Conservation (phyloP, 2,329 filamentous ascomycete genomes). For the Colletotrichum sp. region DNA sequence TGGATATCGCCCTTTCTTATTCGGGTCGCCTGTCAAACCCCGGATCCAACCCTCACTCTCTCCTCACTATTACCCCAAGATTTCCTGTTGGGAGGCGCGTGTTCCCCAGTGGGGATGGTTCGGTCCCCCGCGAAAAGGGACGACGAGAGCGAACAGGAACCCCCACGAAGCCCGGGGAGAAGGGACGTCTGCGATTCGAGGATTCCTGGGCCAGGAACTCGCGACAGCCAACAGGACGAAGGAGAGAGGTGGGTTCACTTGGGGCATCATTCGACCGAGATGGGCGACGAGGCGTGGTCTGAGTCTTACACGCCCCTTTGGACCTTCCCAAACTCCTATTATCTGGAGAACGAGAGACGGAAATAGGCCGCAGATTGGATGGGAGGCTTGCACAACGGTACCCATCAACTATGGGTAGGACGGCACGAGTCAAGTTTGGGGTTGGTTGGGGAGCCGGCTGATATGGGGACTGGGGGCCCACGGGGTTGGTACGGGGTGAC, state of each 20-base stretch:
- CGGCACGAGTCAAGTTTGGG: conserved; percentile 6
- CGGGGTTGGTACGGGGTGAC: background rate
- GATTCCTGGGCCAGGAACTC: background rate
- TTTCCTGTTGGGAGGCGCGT: background rate
- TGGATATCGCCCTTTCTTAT: background rate
- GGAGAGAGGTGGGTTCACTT: background rate
- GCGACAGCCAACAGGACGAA: background rate
- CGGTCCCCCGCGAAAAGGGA: conserved; percentile 12
- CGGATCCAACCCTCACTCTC: background rate
- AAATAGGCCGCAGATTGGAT: background rate
- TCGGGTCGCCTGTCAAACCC: background rate
- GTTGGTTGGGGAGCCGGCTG: background rate
- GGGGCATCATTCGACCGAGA: conserved; percentile 14
- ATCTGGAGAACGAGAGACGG: background rate
- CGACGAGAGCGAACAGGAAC: background rate
- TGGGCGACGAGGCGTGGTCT: background rate
- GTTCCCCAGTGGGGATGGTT: background rate
- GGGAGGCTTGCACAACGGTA: background rate
- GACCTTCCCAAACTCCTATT: background rate
- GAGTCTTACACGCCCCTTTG: background rate
- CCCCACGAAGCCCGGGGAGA: background rate
- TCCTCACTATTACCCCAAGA: conserved; percentile 6
- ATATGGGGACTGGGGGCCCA: background rate
- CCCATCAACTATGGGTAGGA: background rate
- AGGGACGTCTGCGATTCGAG: background rate